phyloP scores from a whole-genome alignment of 257 asterid species.

The Plantago ovata region DNA sequence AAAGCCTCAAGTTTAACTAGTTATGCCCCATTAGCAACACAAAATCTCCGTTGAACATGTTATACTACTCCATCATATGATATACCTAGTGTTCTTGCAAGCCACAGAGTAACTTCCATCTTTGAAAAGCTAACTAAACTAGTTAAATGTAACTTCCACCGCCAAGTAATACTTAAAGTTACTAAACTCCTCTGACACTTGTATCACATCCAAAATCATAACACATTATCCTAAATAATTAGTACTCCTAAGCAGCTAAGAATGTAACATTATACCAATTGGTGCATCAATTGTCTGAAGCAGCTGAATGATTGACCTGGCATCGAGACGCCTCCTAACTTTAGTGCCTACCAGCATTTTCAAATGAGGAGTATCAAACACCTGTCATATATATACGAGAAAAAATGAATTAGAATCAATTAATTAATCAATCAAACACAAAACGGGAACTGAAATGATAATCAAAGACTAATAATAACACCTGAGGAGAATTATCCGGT shows the following conservation, averaged over 20 bases:
- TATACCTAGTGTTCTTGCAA: too few relatives aligned
- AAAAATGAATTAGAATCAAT: not conserved
- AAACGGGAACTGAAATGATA: not conserved
- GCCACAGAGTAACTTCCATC: too few relatives aligned
- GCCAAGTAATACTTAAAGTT: too few relatives aligned
- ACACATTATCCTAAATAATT: too few relatives aligned
- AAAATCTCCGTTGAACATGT: too few relatives aligned
- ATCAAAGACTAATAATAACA: conserved; percentile 3
- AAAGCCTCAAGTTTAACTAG: too few relatives aligned
- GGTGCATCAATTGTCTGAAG: conserved; percentile 74
- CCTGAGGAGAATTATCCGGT: conserved; percentile 60
- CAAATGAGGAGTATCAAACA: conserved; percentile 75
- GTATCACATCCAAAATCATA: too few relatives aligned
- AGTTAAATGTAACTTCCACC: too few relatives aligned
- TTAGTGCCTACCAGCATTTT: conserved; percentile 57
- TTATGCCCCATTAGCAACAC: too few relatives aligned
- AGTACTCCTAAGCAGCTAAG: conserved; percentile 11
- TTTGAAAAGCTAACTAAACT: not conserved
- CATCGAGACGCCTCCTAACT: conserved; percentile 63
- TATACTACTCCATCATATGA: too few relatives aligned
- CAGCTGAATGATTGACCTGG: conserved; percentile 66
- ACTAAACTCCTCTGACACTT: too few relatives aligned
- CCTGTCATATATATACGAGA: conserved; percentile 30
- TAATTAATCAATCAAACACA: not conserved
- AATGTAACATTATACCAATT: conserved; percentile 35